Conservation (phyloP, 1,139 yeast species). For the Blastobotrys capitulatus region DNA sequence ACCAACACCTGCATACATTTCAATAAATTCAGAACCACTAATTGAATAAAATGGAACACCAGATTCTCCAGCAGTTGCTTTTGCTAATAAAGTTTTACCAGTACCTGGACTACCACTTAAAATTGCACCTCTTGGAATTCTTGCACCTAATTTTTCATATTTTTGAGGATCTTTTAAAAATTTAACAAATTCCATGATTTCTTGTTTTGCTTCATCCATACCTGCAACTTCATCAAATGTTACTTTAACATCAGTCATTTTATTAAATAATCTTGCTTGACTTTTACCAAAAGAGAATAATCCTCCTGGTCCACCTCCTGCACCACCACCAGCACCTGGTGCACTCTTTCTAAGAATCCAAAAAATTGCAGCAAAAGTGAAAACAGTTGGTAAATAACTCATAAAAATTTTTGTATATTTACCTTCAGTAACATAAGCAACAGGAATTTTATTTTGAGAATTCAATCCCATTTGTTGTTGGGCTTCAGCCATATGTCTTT, state of each 20-base stretch:
- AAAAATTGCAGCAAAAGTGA: slow-evolving; percentile 64
- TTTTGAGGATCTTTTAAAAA: slow-evolving; percentile 84
- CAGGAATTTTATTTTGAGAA: slow-evolving; percentile 68
- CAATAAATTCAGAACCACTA: slow-evolving; percentile 97
- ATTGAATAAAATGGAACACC: slow-evolving; percentile 94
- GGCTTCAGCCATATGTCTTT: slow-evolving; percentile 68
- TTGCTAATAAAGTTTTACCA: slow-evolving; percentile 95
- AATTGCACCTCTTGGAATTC: slow-evolving; percentile 96
- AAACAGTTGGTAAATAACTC: slow-evolving; percentile 77
- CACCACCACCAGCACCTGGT: slow-evolving; percentile 35
- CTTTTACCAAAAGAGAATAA: slow-evolving; percentile 67
- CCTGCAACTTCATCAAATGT: slow-evolving; percentile 96
- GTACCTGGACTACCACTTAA: slow-evolving; percentile 99
- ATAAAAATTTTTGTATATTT: slow-evolving; percentile 55
- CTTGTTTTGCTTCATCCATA: slow-evolving; percentile 95
- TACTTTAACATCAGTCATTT: slow-evolving; percentile 83
- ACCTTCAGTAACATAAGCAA: slow-evolving; percentile 69
- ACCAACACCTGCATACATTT: slow-evolving; percentile 99
- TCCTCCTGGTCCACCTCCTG: slow-evolving; percentile 45
- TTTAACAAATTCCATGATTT: slow-evolving; percentile 94
- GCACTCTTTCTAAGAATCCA: slow-evolving; percentile 43
- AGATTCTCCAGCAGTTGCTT: slow-evolving; percentile 98
- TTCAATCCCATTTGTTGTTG: slow-evolving; percentile 66
- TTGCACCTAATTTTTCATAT: slow-evolving; percentile 89
- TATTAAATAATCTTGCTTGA: slow-evolving; percentile 85